Conservation (phyloP, 208 protist genomes). For the Novymonas esmeraldas region DNA sequence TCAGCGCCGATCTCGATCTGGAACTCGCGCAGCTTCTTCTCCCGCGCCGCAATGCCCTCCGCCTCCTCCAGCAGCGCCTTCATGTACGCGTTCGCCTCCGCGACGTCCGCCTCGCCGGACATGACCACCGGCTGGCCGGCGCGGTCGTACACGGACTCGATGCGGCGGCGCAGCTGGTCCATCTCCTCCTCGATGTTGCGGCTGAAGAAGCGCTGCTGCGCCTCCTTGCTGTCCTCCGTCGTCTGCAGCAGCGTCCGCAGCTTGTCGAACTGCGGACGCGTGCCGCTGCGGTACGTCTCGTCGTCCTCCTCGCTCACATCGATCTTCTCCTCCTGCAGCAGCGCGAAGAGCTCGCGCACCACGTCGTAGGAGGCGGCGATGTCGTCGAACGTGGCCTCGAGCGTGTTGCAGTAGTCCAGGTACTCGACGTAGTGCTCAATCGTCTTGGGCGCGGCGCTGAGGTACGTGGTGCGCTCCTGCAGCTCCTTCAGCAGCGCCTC, state of each 20-base stretch:
- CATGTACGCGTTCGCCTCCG: constrained; percentile 87
- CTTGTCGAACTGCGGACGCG: constrained; percentile 92
- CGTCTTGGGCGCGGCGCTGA: constrained; percentile 81
- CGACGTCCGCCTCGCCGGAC: constrained; percentile 79
- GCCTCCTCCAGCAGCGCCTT: constrained; percentile 76
- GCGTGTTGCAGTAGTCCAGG: constrained; percentile 81
- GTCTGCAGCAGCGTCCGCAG: constrained; percentile 88
- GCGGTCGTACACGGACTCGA: constrained; percentile 88
- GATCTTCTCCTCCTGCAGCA: constrained; percentile 91
- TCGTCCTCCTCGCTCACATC: constrained; percentile 85
- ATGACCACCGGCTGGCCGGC: constrained; percentile 89
- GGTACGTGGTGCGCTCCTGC: constrained; percentile 81
- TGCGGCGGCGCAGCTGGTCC: constrained; percentile 84
- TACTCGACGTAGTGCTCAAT: constrained; percentile 94
- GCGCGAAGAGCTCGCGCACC: constrained; percentile 88
- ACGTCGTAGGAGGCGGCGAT: constrained; percentile 89
- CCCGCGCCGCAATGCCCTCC: constrained; percentile 80
- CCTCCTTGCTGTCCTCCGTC: constrained; percentile 89
- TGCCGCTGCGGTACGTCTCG: constrained; percentile 93
- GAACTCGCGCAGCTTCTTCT: constrained; percentile 88
- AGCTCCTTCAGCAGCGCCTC: constrained; percentile 87
- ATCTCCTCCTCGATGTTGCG: constrained; percentile 94
- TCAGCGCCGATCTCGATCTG: constrained; percentile 91
- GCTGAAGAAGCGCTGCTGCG: constrained; percentile 91
- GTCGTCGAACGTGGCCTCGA: constrained; percentile 80